phyloP scores from a whole-genome alignment of 345 rosid species.

The Microcos paniculata region DNA sequence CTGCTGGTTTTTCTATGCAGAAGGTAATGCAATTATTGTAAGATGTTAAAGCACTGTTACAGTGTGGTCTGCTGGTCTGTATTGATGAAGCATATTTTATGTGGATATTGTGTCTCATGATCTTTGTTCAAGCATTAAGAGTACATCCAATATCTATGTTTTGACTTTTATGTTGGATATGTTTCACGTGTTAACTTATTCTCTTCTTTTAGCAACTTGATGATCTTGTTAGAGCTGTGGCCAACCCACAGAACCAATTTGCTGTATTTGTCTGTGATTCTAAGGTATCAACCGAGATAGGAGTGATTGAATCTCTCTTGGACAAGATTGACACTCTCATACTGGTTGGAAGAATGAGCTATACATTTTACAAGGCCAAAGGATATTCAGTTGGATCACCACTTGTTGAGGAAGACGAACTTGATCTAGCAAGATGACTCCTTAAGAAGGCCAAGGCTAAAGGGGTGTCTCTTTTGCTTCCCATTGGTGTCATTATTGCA shows the following conservation, averaged over 20 bases:
- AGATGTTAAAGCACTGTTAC: background rate
- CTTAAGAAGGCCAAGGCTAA: conserved; percentile 87
- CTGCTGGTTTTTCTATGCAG: conserved; percentile 95
- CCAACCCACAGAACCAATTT: conserved; percentile 87
- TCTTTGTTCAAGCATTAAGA: background rate
- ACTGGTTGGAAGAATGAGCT: conserved; percentile 98
- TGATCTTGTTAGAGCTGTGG: conserved; percentile 93
- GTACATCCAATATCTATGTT: background rate
- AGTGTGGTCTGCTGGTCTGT: background rate
- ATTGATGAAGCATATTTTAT: background rate
- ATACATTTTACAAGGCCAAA: conserved; percentile 97
- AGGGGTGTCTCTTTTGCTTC: conserved; percentile 83
- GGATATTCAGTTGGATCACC: conserved; percentile 80
- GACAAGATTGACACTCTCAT: conserved; percentile 75
- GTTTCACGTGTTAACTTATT: background rate
- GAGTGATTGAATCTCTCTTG: conserved; percentile 89
- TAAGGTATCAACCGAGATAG: conserved; percentile 90
- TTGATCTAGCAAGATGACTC: conserved; percentile 75
- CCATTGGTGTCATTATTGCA: conserved; percentile 84
- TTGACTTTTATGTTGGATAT: background rate
- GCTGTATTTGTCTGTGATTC: conserved; percentile 96
- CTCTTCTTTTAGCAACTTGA: conserved; percentile 66
- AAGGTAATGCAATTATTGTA: conserved; percentile 44
- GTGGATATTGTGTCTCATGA: background rate
- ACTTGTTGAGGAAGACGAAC: conserved; percentile 93